Conservation (phyloP, 768 basidiomycete genomes). For the Obba rivulosa region DNA sequence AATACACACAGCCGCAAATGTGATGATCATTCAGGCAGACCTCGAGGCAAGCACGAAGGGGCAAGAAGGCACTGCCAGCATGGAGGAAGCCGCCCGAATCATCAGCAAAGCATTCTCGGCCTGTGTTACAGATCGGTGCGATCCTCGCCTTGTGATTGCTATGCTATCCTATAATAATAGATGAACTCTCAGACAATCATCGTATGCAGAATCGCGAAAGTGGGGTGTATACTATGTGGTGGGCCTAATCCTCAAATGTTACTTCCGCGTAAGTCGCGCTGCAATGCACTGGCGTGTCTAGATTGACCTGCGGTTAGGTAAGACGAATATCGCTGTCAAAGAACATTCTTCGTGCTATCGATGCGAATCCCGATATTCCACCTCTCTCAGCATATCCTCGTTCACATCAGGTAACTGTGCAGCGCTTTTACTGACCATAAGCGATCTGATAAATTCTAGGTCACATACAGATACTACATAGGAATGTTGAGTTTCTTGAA, state of each 20-base stretch:
- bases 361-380: slow-evolving; percentile 83
- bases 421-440: neutral
- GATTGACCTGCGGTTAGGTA: slow-evolving; percentile 45
- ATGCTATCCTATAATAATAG: neutral
- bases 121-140: slow-evolving; percentile 80
- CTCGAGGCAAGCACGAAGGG: slow-evolving; percentile 36
- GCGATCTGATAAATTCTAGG: slow-evolving; percentile 39
- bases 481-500: slow-evolving; percentile 93
- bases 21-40: slow-evolving; percentile 43
- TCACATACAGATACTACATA: slow-evolving; percentile 91
- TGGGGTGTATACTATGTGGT: slow-evolving; percentile 94
- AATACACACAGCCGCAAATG: neutral
- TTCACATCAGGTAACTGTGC: slow-evolving; percentile 65
- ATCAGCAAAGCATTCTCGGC: slow-evolving; percentile 87
- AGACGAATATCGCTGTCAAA: slow-evolving; percentile 88
- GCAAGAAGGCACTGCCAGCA: slow-evolving; percentile 32
- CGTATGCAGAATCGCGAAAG: slow-evolving; percentile 69
- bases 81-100: slow-evolving; percentile 84
- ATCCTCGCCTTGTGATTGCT: neutral
- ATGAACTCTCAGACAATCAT: slow-evolving; percentile 46
- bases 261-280: slow-evolving; percentile 70
- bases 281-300: neutral
- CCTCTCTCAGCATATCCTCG: slow-evolving; percentile 70
- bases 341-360: slow-evolving; percentile 85
- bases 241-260: slow-evolving; percentile 85